Percentiles rank a stretch among this genome's conserved stretches.
Evolutionary conservation across 2,329 filamentous ascomycete species (phyloP).

Genomic region (Celoporthe dispersa): DNA sequence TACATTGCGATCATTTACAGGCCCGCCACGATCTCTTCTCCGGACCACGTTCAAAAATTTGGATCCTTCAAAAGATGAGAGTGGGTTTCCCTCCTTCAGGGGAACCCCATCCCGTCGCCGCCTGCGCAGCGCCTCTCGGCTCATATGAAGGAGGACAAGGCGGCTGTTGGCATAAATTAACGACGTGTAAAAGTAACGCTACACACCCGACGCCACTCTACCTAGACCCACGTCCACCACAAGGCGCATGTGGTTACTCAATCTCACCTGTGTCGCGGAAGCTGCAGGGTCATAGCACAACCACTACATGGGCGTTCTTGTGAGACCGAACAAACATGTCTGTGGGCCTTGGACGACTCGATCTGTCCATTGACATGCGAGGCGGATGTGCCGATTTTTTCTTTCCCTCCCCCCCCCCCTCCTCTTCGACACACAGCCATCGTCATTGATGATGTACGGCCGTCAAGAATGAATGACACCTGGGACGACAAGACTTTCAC

Average conservation of each 20-base stretch:
- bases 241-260: background rate
- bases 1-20: background rate
- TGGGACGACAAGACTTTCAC: background rate
- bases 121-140: background rate
- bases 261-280: background rate
- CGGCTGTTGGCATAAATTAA: background rate
- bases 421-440: no score
- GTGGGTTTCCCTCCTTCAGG: background rate
- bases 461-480: background rate
- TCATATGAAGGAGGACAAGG: background rate
- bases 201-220: background rate
- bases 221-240: background rate
- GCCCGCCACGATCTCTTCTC: background rate
- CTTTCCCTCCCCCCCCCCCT: accelerated
- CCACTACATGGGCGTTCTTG: no score
- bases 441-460: background rate
- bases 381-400: background rate
- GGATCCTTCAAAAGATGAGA: background rate
- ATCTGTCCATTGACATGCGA: background rate
- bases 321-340: background rate
- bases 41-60: background rate
- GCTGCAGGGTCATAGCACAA: background rate
- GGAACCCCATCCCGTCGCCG: background rate
- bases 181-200: background rate
- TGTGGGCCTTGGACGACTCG: background rate